Conservation (phyloP, 2,329 filamentous ascomycete species). For the Aspergillus costaricaensis region DNA sequence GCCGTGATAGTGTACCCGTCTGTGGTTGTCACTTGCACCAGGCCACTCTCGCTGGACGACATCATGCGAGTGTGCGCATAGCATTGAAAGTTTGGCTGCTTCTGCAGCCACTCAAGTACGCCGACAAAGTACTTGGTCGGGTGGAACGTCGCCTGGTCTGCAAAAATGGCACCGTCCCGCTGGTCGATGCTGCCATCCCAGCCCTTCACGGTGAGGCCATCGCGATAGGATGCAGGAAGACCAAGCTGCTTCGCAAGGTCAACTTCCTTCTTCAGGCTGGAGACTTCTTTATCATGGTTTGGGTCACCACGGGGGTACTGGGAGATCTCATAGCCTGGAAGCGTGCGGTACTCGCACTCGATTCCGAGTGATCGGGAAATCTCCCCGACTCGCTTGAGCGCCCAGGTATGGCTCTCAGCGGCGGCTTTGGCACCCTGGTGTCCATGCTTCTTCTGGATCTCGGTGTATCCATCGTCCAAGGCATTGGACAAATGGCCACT, state of each 20-base stretch:
- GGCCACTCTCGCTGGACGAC: slow-evolving; percentile 52
- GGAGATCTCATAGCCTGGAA: slow-evolving; percentile 55
- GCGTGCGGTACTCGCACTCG: slow-evolving; percentile 57
- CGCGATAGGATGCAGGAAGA: slow-evolving; percentile 40
- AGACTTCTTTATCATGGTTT: slow-evolving; percentile 50
- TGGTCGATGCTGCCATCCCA: slow-evolving; percentile 57
- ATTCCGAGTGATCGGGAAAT: slow-evolving; percentile 53
- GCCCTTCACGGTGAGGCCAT: slow-evolving; percentile 52
- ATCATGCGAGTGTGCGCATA: slow-evolving; percentile 55
- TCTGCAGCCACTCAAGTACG: slow-evolving; percentile 53
- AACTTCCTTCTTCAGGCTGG: slow-evolving; percentile 50
- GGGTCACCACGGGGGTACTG: slow-evolving; percentile 48
- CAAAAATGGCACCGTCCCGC: slow-evolving; percentile 52
- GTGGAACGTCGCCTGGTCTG: slow-evolving; percentile 57
- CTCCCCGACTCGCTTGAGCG: slow-evolving; percentile 54
- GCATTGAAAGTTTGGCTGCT: slow-evolving; percentile 56
- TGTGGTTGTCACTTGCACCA: slow-evolving; percentile 51
- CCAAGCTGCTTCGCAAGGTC: slow-evolving; percentile 48
- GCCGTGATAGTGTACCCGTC: slow-evolving; percentile 52
- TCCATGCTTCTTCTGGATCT: slow-evolving; percentile 57
- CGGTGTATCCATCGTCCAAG: slow-evolving; percentile 56
- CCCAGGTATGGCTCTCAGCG: slow-evolving; percentile 59
- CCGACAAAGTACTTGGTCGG: slow-evolving; percentile 59
- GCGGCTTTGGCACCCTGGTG: slow-evolving; percentile 51
- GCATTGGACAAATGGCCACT: slow-evolving; percentile 58